A percentile compares a stretch with the other conserved stretches of the same genome.
These are phyloP conservation scores for Cercospora janseana DNA, from an alignment of 2,329 filamentous ascomycete genomes.

Conservation along the genomic window DNA sequence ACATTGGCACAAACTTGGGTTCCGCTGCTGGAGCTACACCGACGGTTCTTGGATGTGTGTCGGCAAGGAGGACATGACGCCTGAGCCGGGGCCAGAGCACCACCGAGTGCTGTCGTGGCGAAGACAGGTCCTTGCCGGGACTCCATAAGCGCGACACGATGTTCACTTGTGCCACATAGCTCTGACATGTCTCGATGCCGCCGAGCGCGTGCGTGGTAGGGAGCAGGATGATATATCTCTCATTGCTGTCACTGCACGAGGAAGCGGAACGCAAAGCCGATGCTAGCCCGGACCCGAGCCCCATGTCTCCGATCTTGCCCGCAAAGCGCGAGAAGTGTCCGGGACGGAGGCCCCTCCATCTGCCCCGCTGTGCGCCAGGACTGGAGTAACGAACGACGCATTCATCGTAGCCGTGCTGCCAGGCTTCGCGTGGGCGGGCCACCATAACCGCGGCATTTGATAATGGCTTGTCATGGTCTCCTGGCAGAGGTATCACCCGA, in stretches of 20 bases:
- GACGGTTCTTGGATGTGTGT: constrained; percentile 27
- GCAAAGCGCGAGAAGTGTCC: constrained; percentile 1
- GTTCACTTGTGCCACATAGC: too few relatives aligned
- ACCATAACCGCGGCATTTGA: constrained; percentile 24
- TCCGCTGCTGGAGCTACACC: constrained; percentile 26
- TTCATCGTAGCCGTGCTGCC: constrained; percentile 14
- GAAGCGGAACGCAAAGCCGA: constrained; percentile 3
- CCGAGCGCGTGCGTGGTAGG: too few relatives aligned
- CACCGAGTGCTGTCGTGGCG: too few relatives aligned
- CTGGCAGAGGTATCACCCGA: constrained; percentile 23
- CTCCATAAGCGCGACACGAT: too few relatives aligned
- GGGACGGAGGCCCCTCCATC: constrained; percentile 7
- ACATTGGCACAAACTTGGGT: constrained; percentile 25
- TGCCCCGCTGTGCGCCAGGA: constrained; percentile 11
- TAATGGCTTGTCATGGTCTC: constrained; percentile 3
- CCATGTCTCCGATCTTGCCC: constrained; percentile 2
- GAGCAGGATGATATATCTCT: not conserved
- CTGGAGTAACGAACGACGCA: constrained; percentile 4
- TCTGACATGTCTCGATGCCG: too few relatives aligned
- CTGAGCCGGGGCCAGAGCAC: too few relatives aligned
- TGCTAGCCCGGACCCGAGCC: not conserved
- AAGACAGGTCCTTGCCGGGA: too few relatives aligned
- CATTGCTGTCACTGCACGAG: not conserved
- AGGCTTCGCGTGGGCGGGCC: constrained; percentile 12
- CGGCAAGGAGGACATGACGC: too few relatives aligned